Evolutionary conservation across 208 protist species (phyloP).

Genomic region (Trypanosoma congolense): DNA sequence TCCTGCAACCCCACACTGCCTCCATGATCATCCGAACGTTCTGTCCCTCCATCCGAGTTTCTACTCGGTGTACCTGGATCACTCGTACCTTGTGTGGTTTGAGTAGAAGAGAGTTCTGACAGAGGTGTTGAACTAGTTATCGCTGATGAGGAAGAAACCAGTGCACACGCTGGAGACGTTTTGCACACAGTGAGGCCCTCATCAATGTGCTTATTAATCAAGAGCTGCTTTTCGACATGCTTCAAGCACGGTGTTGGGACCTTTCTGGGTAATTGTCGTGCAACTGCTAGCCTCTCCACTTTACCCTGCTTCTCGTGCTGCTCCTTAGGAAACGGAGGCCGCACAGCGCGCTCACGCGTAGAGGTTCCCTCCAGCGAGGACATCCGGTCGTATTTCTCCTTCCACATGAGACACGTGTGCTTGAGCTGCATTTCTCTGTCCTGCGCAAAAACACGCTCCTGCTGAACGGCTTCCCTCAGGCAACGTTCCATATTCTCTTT

Average conservation of each 20-base stretch:
- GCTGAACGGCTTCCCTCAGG: slow-evolving; percentile 11
- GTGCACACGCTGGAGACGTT: neutral
- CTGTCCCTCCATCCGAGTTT: no score
- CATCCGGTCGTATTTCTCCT: slow-evolving; percentile 15
- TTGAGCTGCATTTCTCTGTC: slow-evolving; percentile 17
- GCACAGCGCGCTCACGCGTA: no score
- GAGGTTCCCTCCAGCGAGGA: no score
- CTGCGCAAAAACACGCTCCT: slow-evolving; percentile 19
- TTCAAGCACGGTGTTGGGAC: neutral
- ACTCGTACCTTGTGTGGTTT: neutral
- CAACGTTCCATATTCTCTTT: slow-evolving; percentile 9
- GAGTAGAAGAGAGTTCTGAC: neutral
- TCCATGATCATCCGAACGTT: no score
- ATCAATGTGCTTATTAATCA: neutral
- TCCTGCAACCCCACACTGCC: no score
- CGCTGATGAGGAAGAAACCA: neutral
- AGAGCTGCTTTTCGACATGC: neutral
- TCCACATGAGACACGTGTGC: slow-evolving; percentile 16
- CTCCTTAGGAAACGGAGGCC: no score
- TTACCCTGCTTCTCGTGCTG: no score
- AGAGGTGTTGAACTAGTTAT: neutral
- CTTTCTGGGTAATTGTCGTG: slow-evolving; percentile 5
- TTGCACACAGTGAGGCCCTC: neutral
- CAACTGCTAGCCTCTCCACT: slow-evolving; percentile 6
- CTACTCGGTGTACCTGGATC: no score